Conservation (phyloP, 371 early-diverging fungal species). For the Circinella umbellata region DNA sequence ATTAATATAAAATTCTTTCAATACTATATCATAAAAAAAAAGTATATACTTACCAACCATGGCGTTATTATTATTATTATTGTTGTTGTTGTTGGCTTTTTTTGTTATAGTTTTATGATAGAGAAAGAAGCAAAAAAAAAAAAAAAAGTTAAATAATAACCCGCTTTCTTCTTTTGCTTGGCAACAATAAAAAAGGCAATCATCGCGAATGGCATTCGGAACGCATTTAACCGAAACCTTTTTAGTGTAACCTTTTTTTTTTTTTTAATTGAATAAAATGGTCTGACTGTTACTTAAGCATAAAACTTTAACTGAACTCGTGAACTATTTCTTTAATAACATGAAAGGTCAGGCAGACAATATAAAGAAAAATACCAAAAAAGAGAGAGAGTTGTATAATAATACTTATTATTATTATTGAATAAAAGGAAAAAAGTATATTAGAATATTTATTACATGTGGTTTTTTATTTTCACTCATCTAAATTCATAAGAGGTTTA, state of each 20-base stretch:
- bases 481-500: no score
- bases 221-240: neutral
- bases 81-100: neutral
- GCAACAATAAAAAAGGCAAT: conserved; percentile 1
- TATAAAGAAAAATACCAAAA: no score
- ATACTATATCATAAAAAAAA: neutral
- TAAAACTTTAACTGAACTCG: neutral
- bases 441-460: no score
- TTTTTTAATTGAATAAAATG: neutral
- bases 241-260: neutral
- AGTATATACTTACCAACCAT: neutral
- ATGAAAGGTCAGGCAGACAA: no score
- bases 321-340: no score
- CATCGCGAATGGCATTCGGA: neutral
- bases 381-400: no score
- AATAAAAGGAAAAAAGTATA: no score
- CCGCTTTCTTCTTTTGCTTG: neutral
- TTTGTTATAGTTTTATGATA: no score
- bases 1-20: no score
- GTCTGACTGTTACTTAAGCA: neutral
- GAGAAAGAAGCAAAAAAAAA: neutral
- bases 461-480: no score
- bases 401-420: no score
- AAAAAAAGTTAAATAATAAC: neutral
- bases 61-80: neutral